Base-by-base conservation (phyloP, 306 rosid genomes). In the Cicer chorassanicum region DNA sequence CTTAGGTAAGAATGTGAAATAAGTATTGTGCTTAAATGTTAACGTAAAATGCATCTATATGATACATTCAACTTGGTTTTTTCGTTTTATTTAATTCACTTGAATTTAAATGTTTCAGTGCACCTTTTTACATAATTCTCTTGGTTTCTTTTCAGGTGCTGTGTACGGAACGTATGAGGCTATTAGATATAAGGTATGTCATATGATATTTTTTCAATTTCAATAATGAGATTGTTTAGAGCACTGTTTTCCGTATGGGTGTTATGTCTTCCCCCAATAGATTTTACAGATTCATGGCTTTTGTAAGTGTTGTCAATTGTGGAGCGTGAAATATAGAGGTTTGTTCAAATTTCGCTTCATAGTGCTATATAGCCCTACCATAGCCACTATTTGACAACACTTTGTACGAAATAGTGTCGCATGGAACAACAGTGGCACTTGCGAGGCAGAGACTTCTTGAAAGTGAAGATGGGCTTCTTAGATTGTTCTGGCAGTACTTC, bases 101-200 rank as follows among this genome's bases (percentile, higher is more conserved):
- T 44, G 61, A 13, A 49, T 42, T 16, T 39, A n/a, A 21, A 40
- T 36, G 53, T 36, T 39, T 50, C 29, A 34, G 12, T 14, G 51
- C 21, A 65, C 41, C 38, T 68, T 11, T 1, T 9, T 0, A 11
- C 65, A 70, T 74, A 68, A 72, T 70, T 29, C 59, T 46, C 8
- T 42, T 67, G 56, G 59, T 65, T 43, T 67, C 19, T 76, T 21
- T 85, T 15, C 85, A 90, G 98, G 98, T 79, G 94, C 94, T 7
- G 96, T 92, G 15, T 89, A 89, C 80, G 95, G 98, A 62, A 89
- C 98, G 40, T 90, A 87, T 34, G 96, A 93, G 68, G 98, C 96
- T 75, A 60, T 90, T 75, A 84, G 96, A 69, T 86, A 68, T 57
- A 90, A 89, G 96, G 98, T 90, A 90, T 65, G 82, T 16, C 43